Evolutionary conservation across 768 basidiomycete species (phyloP), one percentile per base, ranked within the genome.

Genomic region (Sistotremastrum niveocremeum): DNA sequence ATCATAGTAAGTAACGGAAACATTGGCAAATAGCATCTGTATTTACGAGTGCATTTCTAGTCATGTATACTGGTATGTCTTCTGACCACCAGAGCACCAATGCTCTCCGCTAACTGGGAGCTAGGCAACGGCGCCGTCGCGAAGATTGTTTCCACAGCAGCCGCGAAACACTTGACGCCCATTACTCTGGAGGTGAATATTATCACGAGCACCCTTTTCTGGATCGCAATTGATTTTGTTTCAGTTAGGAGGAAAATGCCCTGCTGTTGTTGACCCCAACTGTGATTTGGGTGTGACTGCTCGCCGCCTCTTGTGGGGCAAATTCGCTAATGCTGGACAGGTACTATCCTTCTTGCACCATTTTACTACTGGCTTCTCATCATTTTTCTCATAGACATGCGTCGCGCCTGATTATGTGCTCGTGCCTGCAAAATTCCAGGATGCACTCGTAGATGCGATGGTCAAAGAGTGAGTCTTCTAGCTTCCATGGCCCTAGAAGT

Each of bases 381-480:
- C n/a, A 33, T 39, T 40, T 8, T 9, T 20, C 5, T 6, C 10
- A 9, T 36, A 59, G 59, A 49, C 57, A 11, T 62, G 57, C 41
- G 49, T 57, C 11, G 52, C 60, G 6, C 60, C 60, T 4, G 60
- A 75, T 52, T 73, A 73, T 49, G 52, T 68, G 36, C 60, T 76
- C 10, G 58, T 71, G 20, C 64, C 64, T 5, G 57, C 61, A 7
- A 52, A 62, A 6, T 60, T 65, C 45, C 69, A 77, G 47, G 70
- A 70, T 1, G 65, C 63, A 4, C 66, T 84, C 6, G 53, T 76
- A 2, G 57, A 57, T 4, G 68, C 68, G 0, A 51, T 80, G 37
- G 60, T 68, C 47, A 60, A 67, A 38, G 65, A 65, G 37, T 52
- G 44, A 8, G 51, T 36, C 6, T 35, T n/a, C 10, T 28, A 7